These are phyloP conservation scores for Sabuloglossum arenarium DNA, from an alignment of 495 filamentous ascomycete species.

Conservation along the genomic window DNA sequence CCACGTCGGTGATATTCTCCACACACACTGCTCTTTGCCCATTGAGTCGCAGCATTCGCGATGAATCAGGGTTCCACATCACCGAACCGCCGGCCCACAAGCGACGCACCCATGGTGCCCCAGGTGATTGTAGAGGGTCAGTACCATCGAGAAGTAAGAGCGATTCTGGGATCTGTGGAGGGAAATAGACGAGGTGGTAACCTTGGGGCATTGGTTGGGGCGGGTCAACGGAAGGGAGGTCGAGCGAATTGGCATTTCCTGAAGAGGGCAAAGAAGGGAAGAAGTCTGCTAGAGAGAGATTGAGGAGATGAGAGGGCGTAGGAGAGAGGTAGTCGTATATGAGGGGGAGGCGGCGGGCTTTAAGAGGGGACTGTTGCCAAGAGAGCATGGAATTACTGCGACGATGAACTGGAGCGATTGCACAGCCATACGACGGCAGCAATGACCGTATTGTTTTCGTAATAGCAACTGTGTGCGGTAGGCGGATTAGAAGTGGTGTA, in stretches of 20 bases:
- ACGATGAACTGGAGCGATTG: neutral
- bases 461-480: neutral
- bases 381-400: neutral
- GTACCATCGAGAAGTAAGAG: conserved; percentile 20
- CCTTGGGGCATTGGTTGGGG: conserved; percentile 16
- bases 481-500: neutral
- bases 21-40: conserved; percentile 32
- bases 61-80: conserved; percentile 7
- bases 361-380: conserved; percentile 11
- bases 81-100: conserved; percentile 24
- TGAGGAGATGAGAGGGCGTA: conserved; percentile 41
- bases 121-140: conserved; percentile 20
- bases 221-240: conserved; percentile 18
- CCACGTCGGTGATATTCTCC: conserved; percentile 43
- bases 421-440: neutral
- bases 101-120: conserved; percentile 17
- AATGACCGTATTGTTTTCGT: neutral
- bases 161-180: conserved; percentile 11
- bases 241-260: conserved; percentile 2
- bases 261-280: conserved; percentile 20
- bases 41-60: conserved; percentile 20
- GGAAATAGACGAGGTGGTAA: conserved; percentile 22
- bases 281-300: conserved; percentile 37
- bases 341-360: conserved; percentile 28
- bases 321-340: conserved; percentile 44